Conservation (phyloP, 1,284 basidiomycete genomes). For the Exobasidium rhododendri region DNA sequence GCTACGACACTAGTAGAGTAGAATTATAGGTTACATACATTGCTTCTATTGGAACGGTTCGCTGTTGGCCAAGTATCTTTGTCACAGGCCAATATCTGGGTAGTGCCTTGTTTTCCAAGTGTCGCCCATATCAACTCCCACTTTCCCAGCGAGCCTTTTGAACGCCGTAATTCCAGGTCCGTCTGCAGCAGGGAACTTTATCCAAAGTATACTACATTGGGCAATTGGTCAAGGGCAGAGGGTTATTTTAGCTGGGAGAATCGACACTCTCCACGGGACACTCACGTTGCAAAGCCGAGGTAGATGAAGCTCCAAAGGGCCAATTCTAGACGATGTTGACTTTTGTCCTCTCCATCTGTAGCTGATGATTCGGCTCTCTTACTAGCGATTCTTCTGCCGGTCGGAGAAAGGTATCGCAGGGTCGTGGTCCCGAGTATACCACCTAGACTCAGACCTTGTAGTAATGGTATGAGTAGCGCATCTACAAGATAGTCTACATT, state of each 20-base stretch:
- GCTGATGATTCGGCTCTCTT: slow-evolving; percentile 5
- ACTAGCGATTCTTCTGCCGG: not conserved
- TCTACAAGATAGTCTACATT: slow-evolving; percentile 4
- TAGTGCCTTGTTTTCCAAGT: not conserved
- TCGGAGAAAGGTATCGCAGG: not conserved
- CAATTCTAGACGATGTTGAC: slow-evolving; percentile 7
- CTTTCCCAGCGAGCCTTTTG: not conserved
- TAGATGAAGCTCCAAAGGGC: slow-evolving; percentile 9
- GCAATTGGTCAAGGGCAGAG: not conserved
- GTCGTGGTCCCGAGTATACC: not conserved
- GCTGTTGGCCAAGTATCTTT: too few species aligned
- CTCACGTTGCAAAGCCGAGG: slow-evolving; percentile 11
- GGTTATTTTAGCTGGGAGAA: not conserved
- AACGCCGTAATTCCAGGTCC: slow-evolving; percentile 2
- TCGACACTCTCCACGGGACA: not conserved
- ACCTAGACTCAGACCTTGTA: slow-evolving; percentile 4
- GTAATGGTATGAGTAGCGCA: not conserved
- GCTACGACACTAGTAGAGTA: too few species aligned
- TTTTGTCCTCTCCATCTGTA: slow-evolving; percentile 1
- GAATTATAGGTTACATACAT: too few species aligned
- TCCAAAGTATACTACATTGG: slow-evolving; percentile 1
- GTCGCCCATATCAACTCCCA: slow-evolving; percentile 10
- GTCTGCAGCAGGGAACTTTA: slow-evolving; percentile 8
- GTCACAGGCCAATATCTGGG: too few species aligned
- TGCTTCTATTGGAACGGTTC: too few species aligned